Base-by-base conservation (phyloP, 2,329 filamentous ascomycete genomes). In the Alternaria gansuensis region DNA sequence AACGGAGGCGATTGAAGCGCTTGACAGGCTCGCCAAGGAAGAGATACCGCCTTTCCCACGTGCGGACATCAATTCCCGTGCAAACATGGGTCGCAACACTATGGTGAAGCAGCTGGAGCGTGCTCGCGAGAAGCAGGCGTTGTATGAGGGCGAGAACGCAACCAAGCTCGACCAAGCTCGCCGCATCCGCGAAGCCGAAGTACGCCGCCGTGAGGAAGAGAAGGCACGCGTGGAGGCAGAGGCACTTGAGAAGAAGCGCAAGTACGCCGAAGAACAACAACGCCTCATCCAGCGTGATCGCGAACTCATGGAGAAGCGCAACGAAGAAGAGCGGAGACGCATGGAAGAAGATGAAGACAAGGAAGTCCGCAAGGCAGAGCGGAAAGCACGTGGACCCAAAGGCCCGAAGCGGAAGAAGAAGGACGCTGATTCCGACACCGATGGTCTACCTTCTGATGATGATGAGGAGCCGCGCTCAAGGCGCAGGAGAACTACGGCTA, bases 31-130 rank as follows among this genome's bases (percentile, higher is more conserved):
- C 51, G 86, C 87, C 1, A 83, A 84, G 64, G 81, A 81, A 34
- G 87, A 87, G 55, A 84, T 84, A 60, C 87, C 95, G 4, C 96
- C 95, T 0, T 99, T 97, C 78, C 95, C 94, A 6, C 90, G 92
- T 69, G 85, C 90, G 60, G 92, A 97, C 68, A 87, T 99, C 34
- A 94, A 98, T 77, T 92, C 96, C 79, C 92, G 96, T 73, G 94
- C 95, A 41, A 96, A 92, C 82, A 99, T 99, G 95, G 93, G 92
- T 65, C 89, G 90, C 60, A 97, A 97, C 76, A 99, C 96, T 1
- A 92, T 97, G 80, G 90, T 91, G 65, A 93, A 92, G 70, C 94
- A 99, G 77, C 86, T 99, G 11, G 92, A 96, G 71, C 88, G 93
- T 70, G 90, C 91, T 4, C 87, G 94, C 46, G 88, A 92, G 65